phyloP scores from a whole-genome alignment of 495 filamentous ascomycete genomes.

The Oleoguttula mirabilis region DNA sequence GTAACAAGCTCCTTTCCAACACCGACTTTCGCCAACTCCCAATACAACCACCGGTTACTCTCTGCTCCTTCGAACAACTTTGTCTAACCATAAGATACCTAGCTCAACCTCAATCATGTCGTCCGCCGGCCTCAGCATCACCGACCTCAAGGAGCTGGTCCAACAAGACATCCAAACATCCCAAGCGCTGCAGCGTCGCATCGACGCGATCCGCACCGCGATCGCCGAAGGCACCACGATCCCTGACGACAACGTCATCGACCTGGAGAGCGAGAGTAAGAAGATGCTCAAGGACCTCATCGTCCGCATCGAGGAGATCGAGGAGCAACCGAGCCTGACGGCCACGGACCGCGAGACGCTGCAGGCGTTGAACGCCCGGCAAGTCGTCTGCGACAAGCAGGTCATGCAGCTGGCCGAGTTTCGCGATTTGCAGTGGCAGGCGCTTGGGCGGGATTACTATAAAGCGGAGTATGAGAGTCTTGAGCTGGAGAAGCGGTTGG shows the following conservation, averaged over 20 bases:
- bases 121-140: not conserved
- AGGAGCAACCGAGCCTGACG: not conserved
- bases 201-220: constrained; percentile 1
- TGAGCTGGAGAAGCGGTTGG: no score
- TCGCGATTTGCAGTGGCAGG: constrained; percentile 3
- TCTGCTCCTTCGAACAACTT: no score
- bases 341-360: constrained; percentile 2
- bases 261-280: constrained; percentile 1
- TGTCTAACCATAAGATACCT: not conserved
- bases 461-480: no score
- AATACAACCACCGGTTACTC: no score
- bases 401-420: constrained; percentile 4
- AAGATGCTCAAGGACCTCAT: constrained; percentile 6
- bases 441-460: no score
- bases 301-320: constrained; percentile 11
- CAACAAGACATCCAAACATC: constrained; percentile 1
- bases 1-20: no score
- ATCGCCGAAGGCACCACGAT: not conserved
- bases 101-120: not conserved
- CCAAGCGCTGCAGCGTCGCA: constrained; percentile 1
- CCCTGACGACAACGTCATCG: not conserved
- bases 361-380: constrained; percentile 1
- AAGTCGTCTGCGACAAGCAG: constrained; percentile 7
- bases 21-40: no score
- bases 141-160: not conserved